Evolutionary conservation across 805 yeast genomes (phyloP).

Genomic region (Candida suzukii): DNA sequence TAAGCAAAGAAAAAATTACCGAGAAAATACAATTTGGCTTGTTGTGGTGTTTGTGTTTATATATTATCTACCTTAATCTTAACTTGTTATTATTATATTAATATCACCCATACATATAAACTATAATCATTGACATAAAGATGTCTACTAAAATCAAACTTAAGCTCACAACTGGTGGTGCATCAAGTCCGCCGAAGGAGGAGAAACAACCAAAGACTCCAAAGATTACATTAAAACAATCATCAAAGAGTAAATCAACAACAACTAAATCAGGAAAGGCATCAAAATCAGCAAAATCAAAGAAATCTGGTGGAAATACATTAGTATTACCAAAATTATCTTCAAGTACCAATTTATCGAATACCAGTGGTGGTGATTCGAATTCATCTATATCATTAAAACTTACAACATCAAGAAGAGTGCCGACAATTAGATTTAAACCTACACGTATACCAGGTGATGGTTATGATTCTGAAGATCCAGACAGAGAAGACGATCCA

Average conservation of each 20-base stretch:
- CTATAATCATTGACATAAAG: no score
- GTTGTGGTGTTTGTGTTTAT: no score
- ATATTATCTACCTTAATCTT: no score
- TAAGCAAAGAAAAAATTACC: no score
- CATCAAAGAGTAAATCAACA: slow-evolving; percentile 2
- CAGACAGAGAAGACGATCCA: slow-evolving; percentile 94
- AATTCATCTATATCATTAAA: slow-evolving; percentile 8
- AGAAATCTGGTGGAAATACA: slow-evolving; percentile 4
- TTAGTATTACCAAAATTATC: neutral
- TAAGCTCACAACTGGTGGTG: neutral
- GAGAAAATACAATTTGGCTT: no score
- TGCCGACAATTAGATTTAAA: slow-evolving; percentile 45
- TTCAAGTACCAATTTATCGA: neutral
- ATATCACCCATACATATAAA: no score
- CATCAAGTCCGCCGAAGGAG: neutral
- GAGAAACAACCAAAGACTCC: slow-evolving; percentile 21
- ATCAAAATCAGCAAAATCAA: neutral
- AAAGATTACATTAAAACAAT: slow-evolving; percentile 19
- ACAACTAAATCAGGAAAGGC: neutral
- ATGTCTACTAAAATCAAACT: slow-evolving; percentile 2
- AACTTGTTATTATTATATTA: no score
- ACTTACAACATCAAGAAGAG: slow-evolving; percentile 32
- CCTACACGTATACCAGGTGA: slow-evolving; percentile 79
- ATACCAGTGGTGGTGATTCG: neutral
- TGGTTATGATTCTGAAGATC: slow-evolving; percentile 95